Evolutionary conservation across 169 alveolate genomes (phyloP).

Genomic region (Cryptosporidium xiaoi): DNA sequence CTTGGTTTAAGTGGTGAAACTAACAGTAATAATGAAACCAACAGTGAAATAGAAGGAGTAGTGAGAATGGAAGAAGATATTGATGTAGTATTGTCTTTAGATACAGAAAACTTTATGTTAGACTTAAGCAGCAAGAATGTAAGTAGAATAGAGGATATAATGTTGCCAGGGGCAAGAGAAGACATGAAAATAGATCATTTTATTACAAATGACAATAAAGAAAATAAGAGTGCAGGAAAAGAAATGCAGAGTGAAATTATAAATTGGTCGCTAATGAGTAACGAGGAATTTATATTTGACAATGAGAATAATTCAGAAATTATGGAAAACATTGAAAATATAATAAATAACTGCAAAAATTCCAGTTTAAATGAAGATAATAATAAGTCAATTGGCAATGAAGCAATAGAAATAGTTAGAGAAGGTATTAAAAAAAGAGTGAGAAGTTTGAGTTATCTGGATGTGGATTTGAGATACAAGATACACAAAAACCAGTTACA

Average conservation of each 20-base stretch:
- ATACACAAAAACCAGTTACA: not conserved
- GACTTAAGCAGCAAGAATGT: conserved; percentile 13
- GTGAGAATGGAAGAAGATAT: too few relatives aligned
- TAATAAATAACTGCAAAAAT: not conserved
- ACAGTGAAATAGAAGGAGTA: not conserved
- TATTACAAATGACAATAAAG: not conserved
- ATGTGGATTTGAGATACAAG: conserved; percentile 19
- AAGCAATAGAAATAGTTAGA: not conserved
- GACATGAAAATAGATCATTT: not conserved
- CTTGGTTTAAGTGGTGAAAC: not conserved
- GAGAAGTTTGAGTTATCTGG: conserved; percentile 40
- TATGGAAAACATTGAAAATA: conserved; percentile 3
- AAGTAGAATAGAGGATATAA: conserved; percentile 47
- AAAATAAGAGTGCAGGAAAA: not conserved
- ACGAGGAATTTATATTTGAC: conserved; percentile 43
- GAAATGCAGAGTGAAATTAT: not conserved
- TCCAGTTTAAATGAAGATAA: not conserved
- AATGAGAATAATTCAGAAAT: conserved; percentile 14
- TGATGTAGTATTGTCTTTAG: not conserved
- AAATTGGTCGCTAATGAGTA: conserved; percentile 24
- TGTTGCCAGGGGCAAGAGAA: conserved; percentile 14
- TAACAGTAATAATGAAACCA: not conserved
- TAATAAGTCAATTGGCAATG: not conserved
- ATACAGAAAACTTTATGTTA: conserved; percentile 33
- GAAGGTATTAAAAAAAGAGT: conserved; percentile 22